phyloP scores from a whole-genome alignment of 2,329 filamentous ascomycete genomes.

The Ophiostoma perfectum region DNA sequence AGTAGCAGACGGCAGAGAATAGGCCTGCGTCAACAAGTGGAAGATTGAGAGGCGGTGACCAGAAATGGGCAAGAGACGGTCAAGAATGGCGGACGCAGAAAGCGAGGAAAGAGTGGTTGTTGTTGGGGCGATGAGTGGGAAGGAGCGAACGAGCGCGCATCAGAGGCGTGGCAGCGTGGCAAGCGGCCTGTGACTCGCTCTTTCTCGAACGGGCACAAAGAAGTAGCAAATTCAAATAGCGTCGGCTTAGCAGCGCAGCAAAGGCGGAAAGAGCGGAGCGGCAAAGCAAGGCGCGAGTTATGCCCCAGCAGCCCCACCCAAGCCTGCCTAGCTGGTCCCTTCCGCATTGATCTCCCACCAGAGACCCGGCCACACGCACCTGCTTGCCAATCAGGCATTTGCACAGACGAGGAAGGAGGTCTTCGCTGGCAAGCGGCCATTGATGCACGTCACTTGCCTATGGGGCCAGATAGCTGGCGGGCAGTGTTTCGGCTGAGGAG shows the following conservation, averaged over 20 bases:
- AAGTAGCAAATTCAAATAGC: not conserved
- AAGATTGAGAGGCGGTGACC: not conserved
- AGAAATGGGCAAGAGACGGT: not conserved
- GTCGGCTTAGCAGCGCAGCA: not conserved
- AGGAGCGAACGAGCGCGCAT: slow-evolving; percentile 1
- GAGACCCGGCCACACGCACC: slow-evolving; percentile 5
- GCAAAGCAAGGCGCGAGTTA: slow-evolving; percentile 16
- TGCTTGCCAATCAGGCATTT: slow-evolving; percentile 20
- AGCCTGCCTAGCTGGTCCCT: slow-evolving; percentile 16
- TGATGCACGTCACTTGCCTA: slow-evolving; percentile 15
- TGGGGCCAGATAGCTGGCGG: not conserved
- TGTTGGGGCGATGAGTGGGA: slow-evolving; percentile 14
- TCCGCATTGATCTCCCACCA: slow-evolving; percentile 16
- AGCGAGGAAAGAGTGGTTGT: not conserved
- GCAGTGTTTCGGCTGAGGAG: not conserved
- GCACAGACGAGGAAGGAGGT: slow-evolving; percentile 10
- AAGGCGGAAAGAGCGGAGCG: slow-evolving; percentile 22
- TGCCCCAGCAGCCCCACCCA: slow-evolving; percentile 14
- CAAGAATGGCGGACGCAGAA: not conserved
- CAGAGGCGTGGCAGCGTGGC: slow-evolving; percentile 1
- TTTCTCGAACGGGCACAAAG: not conserved
- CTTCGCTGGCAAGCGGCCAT: slow-evolving; percentile 20
- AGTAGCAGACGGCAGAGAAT: too few species aligned
- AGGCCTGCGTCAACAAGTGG: not conserved
- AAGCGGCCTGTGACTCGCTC: slow-evolving; percentile 17